Evolutionary conservation across 441 rosid species (phyloP).

Genomic region (Corymbia citriodora): DNA sequence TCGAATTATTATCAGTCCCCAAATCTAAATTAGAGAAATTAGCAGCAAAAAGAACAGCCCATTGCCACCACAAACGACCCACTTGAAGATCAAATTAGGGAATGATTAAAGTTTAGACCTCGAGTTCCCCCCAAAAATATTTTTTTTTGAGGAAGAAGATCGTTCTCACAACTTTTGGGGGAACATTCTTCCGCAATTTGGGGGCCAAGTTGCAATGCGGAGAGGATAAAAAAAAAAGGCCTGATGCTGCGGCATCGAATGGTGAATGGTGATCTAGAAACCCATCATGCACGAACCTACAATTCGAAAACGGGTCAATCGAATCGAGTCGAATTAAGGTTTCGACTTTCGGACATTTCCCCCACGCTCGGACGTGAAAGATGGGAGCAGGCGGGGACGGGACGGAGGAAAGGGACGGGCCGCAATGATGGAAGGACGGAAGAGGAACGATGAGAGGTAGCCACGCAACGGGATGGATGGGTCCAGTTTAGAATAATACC

Average conservation of each 20-base stretch:
- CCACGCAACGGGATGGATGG: background rate
- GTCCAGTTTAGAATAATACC: background rate
- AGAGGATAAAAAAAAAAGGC: background rate
- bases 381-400: background rate
- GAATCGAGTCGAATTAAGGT: background rate
- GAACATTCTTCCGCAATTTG: background rate
- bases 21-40: background rate
- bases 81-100: background rate
- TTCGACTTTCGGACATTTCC: background rate
- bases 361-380: background rate
- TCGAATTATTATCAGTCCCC: background rate
- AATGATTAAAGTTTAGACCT: background rate
- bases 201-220: background rate
- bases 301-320: background rate
- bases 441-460: background rate
- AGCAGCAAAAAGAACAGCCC: background rate
- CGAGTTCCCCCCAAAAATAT: background rate
- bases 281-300: background rate
- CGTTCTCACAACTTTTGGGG: background rate
- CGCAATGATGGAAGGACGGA: background rate
- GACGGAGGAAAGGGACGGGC: background rate
- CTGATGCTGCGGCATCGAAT: background rate
- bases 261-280: background rate
- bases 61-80: background rate
- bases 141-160: background rate